These are phyloP conservation scores for Coniochaeta sp. DNA, from an alignment of 2,329 filamentous ascomycete species.

Conservation along the genomic window DNA sequence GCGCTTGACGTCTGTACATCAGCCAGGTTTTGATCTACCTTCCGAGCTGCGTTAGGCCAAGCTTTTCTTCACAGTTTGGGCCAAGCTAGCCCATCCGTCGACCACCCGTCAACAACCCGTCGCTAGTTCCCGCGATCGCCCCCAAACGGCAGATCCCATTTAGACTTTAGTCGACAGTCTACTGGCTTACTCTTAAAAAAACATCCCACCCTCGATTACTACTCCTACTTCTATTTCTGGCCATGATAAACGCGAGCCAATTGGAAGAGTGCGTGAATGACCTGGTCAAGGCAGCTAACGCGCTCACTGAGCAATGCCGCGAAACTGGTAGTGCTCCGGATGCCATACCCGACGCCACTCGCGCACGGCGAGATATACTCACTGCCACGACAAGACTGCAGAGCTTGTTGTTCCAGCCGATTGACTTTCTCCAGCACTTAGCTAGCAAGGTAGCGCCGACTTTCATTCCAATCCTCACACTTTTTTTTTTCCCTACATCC, in stretches of 20 bases:
- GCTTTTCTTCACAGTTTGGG: too few relatives aligned
- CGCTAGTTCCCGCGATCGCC: too few relatives aligned
- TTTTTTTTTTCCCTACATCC: too few relatives aligned
- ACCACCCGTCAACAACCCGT: too few relatives aligned
- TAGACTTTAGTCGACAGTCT: too few relatives aligned
- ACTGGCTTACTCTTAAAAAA: too few relatives aligned
- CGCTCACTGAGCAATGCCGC: not conserved
- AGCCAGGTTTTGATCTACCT: too few relatives aligned
- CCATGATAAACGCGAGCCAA: not conserved
- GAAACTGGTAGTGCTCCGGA: not conserved
- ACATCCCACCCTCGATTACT: too few relatives aligned
- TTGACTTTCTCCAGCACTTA: not conserved
- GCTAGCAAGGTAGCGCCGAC: not conserved
- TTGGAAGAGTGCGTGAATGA: not conserved
- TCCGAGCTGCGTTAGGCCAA: too few relatives aligned
- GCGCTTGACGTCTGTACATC: too few relatives aligned
- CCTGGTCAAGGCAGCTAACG: not conserved
- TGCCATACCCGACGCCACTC: not conserved
- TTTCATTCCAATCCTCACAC: not conserved
- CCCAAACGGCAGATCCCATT: too few relatives aligned
- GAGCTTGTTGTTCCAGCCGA: not conserved
- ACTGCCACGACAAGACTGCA: not conserved
- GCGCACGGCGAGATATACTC: not conserved
- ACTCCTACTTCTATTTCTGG: not conserved
- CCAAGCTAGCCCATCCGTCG: too few relatives aligned